Conservation (phyloP, 73 alveolate genomes). For the Paramecium tetraurelia region DNA sequence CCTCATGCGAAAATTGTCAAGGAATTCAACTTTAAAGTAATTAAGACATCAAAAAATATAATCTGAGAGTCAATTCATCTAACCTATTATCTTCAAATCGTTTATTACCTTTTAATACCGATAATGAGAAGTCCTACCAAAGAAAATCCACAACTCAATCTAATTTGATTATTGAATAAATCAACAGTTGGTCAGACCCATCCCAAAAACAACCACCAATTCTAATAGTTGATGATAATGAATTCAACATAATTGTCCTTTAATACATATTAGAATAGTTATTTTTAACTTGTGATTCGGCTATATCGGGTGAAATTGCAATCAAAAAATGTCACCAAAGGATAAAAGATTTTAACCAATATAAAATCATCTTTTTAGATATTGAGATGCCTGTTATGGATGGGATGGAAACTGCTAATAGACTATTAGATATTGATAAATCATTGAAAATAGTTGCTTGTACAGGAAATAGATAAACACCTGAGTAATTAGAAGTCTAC, state of each 20-base stretch:
- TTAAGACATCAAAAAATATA: background rate
- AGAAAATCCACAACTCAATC: background rate
- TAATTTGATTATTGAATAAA: background rate
- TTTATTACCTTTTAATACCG: background rate
- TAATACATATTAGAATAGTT: slow-evolving; percentile 11
- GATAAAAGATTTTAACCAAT: background rate
- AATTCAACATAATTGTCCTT: slow-evolving; percentile 24
- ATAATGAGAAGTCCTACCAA: background rate
- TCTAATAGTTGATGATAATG: slow-evolving; percentile 36
- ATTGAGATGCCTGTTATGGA: slow-evolving; percentile 49
- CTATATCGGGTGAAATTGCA: background rate
- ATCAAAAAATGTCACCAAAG: background rate
- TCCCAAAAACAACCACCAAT: background rate
- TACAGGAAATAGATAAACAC: background rate
- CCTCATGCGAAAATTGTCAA: background rate
- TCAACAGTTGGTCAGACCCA: background rate
- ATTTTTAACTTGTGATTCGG: slow-evolving; percentile 13
- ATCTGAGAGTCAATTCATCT: background rate
- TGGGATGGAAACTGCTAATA: slow-evolving; percentile 10
- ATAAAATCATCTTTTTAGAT: background rate
- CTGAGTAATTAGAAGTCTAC: background rate
- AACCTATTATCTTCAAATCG: background rate
- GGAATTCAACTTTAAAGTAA: background rate
- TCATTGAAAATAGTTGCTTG: background rate
- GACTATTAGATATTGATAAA: background rate